Percentiles rank a stretch among this genome's conserved stretches.
Evolutionary conservation across 306 rosid species (phyloP).

Genomic region (Rubus idaeus): DNA sequence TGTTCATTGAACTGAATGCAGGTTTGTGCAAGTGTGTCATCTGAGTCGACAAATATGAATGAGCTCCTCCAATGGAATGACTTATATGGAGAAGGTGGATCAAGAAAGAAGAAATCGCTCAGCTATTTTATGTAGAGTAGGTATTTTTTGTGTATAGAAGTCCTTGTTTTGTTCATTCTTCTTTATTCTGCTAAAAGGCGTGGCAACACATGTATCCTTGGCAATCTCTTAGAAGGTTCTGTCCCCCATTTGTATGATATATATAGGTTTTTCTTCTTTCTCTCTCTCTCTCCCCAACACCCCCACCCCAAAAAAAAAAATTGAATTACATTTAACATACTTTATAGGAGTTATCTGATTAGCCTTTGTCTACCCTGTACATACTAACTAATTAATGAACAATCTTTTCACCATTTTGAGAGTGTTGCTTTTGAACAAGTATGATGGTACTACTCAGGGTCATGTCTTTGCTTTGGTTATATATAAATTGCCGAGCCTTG

Average conservation of each 20-base stretch:
- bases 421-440: too few relatives aligned
- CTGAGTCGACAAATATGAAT: constrained; percentile 81
- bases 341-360: constrained; percentile 24
- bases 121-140: constrained; percentile 89
- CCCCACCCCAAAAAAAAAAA: too few relatives aligned
- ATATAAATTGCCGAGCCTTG: too few relatives aligned
- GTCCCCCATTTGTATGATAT: constrained; percentile 50
- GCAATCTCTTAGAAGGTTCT: constrained; percentile 31
- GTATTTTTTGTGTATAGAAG: constrained; percentile 51
- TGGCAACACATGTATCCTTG: constrained; percentile 25
- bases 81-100: constrained; percentile 94
- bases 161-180: constrained; percentile 41
- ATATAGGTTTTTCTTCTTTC: constrained; percentile 27
- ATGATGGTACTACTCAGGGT: too few relatives aligned
- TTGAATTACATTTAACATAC: neutral
- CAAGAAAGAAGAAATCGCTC: constrained; percentile 69
- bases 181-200: constrained; percentile 27
- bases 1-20: constrained; percentile 23
- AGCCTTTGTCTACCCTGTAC: constrained; percentile 14
- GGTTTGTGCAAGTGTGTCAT: constrained; percentile 95
- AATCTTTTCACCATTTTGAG: neutral
- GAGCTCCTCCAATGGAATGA: constrained; percentile 94
- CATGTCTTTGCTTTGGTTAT: too few relatives aligned
- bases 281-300: too few relatives aligned
- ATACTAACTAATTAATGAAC: neutral